Base-by-base conservation (phyloP, 495 filamentous ascomycete species). In the Tuber borchii region DNA sequence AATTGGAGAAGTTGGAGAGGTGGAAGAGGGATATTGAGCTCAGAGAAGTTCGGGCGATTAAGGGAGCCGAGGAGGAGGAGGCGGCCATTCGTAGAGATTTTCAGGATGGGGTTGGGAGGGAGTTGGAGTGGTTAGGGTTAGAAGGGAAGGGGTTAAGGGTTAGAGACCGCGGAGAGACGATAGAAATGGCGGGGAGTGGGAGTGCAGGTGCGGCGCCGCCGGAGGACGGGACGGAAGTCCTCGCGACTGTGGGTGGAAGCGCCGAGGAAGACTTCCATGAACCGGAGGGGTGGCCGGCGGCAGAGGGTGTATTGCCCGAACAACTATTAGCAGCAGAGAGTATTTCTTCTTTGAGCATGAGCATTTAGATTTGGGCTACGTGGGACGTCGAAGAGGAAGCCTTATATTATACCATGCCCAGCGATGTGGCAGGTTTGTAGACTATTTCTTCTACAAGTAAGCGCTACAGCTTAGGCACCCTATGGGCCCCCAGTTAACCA, bases 221-320 rank as follows among this genome's bases (percentile, higher is more conserved):
- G 44, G 19, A n/a, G 37, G 72, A 34, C 19, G 39, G 39, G 45
- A 4, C 34, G 22, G 56, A 73, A 46, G 45, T 51, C 72, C 20
- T 70, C 39, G 22, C 42, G 7, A 26, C 76, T 48, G 22, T 61
- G 71, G 7, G 14, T 14, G 56, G 31, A 34, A 34, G 17, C 26
- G 26, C 14, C 1, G 78, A 79, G 22, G 78, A 79, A 39, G 72
- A 79, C 68, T 79, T 79, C 56, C 78, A 79, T 68, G 78, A 79
- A 39, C 51, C 70, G 74, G 84, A 74, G 71, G 83, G 69, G 26
- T 79, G 78, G 78, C 74, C 89, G 88, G 2, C 88, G 83, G 86
- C 86, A 85, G 40, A 87, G 86, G 76, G 37, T 88, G 2, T 77
- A 90, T 1, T 88, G 89, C 79, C 79, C 90, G 26, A 89, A 91